Evolutionary conservation across 2,329 filamentous ascomycete species (phyloP).

Genomic region (Huntiella savannae): DNA sequence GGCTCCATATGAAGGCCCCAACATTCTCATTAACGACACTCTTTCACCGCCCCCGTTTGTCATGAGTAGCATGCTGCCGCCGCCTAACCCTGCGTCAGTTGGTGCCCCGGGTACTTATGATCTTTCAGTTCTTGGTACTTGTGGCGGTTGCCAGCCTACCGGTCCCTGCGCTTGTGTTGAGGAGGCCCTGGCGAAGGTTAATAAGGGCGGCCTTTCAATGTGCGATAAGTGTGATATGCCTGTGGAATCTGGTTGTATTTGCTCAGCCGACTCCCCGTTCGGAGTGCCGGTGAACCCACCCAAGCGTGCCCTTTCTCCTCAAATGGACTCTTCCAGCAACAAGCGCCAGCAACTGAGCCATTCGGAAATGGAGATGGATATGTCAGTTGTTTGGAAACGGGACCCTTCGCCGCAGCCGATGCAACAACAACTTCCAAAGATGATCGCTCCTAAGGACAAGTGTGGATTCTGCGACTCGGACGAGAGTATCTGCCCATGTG

Average conservation of each 20-base stretch:
- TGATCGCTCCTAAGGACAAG: slow-evolving; percentile 38
- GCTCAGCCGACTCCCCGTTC: not conserved
- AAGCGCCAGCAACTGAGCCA: slow-evolving; percentile 20
- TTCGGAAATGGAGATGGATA: slow-evolving; percentile 47
- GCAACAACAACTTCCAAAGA: slow-evolving; percentile 20
- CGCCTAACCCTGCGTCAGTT: slow-evolving; percentile 24
- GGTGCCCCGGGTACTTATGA: slow-evolving; percentile 13
- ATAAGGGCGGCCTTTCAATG: slow-evolving; percentile 21
- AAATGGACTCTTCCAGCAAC: slow-evolving; percentile 14
- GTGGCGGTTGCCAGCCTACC: slow-evolving; percentile 35
- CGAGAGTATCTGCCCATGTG: slow-evolving; percentile 66
- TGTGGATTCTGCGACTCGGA: slow-evolving; percentile 65
- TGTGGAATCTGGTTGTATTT: slow-evolving; percentile 1
- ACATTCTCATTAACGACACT: slow-evolving; percentile 9
- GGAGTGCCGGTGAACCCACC: slow-evolving; percentile 14
- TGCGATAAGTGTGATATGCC: slow-evolving; percentile 41
- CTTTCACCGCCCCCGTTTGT: slow-evolving; percentile 17
- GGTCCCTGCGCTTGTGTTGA: slow-evolving; percentile 41
- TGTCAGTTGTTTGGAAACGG: slow-evolving; percentile 44
- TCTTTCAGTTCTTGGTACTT: slow-evolving; percentile 23
- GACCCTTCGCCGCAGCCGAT: slow-evolving; percentile 13
- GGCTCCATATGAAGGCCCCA: slow-evolving; percentile 7
- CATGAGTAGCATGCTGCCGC: slow-evolving; percentile 38
- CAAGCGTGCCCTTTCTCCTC: slow-evolving; percentile 31
- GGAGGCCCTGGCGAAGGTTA: slow-evolving; percentile 32